These are phyloP conservation scores for Kurtzmaniella natalensis DNA, from an alignment of 1,139 yeast species.

Conservation along the genomic window DNA sequence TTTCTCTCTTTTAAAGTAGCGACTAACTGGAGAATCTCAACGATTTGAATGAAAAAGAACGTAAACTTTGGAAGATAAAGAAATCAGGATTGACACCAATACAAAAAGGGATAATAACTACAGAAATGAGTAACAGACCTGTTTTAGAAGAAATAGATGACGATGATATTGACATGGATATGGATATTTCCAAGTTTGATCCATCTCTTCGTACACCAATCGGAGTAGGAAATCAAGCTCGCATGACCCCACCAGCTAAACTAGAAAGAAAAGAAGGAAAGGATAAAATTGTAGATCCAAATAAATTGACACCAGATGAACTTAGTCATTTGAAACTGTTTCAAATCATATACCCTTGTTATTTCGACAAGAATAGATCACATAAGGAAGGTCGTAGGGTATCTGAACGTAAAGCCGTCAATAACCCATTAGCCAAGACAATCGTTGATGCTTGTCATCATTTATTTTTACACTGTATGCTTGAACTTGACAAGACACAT, in stretches of 20 bases:
- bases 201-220: constrained; percentile 65
- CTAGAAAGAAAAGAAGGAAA: constrained; percentile 35
- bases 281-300: constrained; percentile 28
- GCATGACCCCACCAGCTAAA: constrained; percentile 3
- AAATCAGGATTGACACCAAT: no score
- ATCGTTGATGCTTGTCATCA: constrained; percentile 61
- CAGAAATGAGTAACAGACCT: constrained; percentile 54
- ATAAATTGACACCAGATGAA: constrained; percentile 43
- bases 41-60: no score
- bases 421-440: constrained; percentile 81
- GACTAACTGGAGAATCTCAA: no score
- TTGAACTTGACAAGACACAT: constrained; percentile 81
- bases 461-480: constrained; percentile 49
- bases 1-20: no score
- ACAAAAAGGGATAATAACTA: no score
- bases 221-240: constrained; percentile 52
- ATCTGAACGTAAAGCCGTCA: constrained; percentile 60
- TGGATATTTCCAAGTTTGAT: constrained; percentile 90
- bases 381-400: constrained; percentile 85
- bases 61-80: no score
- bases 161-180: constrained; percentile 88
- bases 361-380: constrained; percentile 76
- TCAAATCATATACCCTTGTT: constrained; percentile 84
- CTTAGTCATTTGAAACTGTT: constrained; percentile 59
- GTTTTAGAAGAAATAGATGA: constrained; percentile 80